phyloP scores from a whole-genome alignment of 2,329 filamentous ascomycete species.

The Fusarium luffae region DNA sequence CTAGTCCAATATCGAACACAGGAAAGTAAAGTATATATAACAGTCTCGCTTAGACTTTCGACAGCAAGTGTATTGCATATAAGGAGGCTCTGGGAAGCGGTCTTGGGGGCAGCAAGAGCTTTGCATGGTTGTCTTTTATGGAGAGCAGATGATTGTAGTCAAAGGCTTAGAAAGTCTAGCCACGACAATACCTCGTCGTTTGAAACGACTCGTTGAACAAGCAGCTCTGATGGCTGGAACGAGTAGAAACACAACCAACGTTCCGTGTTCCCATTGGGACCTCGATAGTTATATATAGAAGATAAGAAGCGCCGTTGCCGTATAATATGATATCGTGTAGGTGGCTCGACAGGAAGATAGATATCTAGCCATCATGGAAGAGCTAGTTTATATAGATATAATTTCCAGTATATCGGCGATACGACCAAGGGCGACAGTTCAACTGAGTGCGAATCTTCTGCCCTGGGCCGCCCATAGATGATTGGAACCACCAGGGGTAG shows the following conservation, averaged over 20 bases:
- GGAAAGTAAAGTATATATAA: neutral
- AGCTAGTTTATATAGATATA: neutral
- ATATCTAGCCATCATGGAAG: neutral
- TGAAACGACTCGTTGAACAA: neutral
- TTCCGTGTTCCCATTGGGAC: rapidly evolving
- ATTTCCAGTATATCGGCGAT: neutral
- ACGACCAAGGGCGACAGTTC: neutral
- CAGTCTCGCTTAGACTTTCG: neutral
- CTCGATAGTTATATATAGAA: neutral
- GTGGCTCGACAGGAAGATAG: neutral
- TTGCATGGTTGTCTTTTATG: neutral
- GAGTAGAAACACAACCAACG: neutral
- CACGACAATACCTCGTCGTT: neutral
- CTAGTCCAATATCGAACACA: neutral
- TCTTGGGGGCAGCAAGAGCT: neutral
- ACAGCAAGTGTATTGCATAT: neutral
- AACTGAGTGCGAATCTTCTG: neutral
- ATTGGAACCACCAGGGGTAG: neutral
- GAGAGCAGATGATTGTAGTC: rapidly evolving
- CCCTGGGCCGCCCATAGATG: neutral
- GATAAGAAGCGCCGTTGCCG: neutral
- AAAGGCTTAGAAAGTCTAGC: neutral
- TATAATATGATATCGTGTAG: neutral
- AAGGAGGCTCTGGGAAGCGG: neutral
- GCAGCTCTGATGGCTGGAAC: rapidly evolving